phyloP scores from a whole-genome alignment of 2,329 filamentous ascomycete species.

The Fusarium drepaniforme region DNA sequence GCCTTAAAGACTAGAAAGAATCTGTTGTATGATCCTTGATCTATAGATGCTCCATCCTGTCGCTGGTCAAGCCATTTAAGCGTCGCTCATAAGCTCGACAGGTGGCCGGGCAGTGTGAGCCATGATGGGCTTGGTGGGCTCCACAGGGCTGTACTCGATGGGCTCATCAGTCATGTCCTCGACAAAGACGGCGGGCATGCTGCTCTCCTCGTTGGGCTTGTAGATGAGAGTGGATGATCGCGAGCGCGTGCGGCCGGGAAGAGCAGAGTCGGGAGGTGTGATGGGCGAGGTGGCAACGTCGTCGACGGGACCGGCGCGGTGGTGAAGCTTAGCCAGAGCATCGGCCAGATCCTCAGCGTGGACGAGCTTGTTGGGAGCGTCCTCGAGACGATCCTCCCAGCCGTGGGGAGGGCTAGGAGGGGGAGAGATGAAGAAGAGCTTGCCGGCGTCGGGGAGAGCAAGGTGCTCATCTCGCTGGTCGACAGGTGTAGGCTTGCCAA shows the following conservation, averaged over 20 bases:
- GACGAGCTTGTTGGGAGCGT: conserved; percentile 77
- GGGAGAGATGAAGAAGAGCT: conserved; percentile 80
- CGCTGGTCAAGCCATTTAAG: conserved; percentile 30
- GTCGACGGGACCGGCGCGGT: conserved; percentile 57
- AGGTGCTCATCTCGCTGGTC: conserved; percentile 68
- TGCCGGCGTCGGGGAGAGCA: conserved; percentile 75
- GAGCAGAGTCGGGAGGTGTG: conserved; percentile 46
- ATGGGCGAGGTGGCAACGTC: conserved; percentile 47
- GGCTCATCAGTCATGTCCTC: conserved; percentile 75
- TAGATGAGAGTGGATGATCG: conserved; percentile 76
- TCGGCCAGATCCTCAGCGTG: conserved; percentile 77
- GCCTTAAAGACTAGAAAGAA: conserved; percentile 29
- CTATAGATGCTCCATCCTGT: background rate
- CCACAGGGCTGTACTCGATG: conserved; percentile 57
- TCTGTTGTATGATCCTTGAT: background rate
- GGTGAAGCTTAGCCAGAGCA: conserved; percentile 72
- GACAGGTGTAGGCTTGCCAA: conserved; percentile 72
- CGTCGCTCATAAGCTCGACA: conserved; percentile 71
- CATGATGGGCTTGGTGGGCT: conserved; percentile 61
- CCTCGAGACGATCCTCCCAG: conserved; percentile 77
- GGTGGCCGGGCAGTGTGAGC: conserved; percentile 73
- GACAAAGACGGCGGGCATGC: conserved; percentile 74
- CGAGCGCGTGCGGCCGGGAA: conserved; percentile 58
- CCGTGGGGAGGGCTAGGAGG: conserved; percentile 76
- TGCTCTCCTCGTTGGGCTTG: conserved; percentile 68